Conservation (phyloP, 306 rosid species). For the Lathyrus aphaca region DNA sequence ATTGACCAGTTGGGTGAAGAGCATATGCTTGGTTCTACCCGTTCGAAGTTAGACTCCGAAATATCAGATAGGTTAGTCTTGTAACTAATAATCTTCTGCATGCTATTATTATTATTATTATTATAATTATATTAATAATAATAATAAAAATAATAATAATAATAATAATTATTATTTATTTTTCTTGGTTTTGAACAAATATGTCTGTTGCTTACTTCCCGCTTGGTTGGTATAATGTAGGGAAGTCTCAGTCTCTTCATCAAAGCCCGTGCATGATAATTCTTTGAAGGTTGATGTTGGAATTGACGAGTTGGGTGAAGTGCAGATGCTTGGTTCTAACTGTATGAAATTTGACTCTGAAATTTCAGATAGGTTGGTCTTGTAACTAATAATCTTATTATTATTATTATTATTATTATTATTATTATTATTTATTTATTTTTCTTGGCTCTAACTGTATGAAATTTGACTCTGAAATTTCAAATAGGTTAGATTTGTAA, state of each 20-base stretch:
- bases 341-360: conserved; percentile 32
- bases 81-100: conserved; percentile 5
- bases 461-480: too few species aligned
- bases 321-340: conserved; percentile 24
- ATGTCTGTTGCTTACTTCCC: too few species aligned
- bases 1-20: conserved; percentile 36
- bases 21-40: conserved; percentile 21
- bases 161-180: too few species aligned
- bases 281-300: conserved; percentile 49
- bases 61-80: conserved; percentile 60
- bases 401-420: neutral
- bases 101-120: neutral
- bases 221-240: too few species aligned
- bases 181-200: too few species aligned
- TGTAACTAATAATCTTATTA: conserved; percentile 18
- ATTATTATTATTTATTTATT: too few species aligned
- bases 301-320: conserved; percentile 35
- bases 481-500: too few species aligned
- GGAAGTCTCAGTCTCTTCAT: too few species aligned
- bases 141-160: too few species aligned
- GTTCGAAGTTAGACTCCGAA: conserved; percentile 33
- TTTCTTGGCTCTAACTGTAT: too few species aligned
- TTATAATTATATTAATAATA: too few species aligned
- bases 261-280: too few species aligned
- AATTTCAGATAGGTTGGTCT: conserved; percentile 60